Evolutionary conservation across 2,329 filamentous ascomycete species (phyloP), one percentile per base, ranked within the genome.

Genomic region (Dothistroma septosporum): DNA sequence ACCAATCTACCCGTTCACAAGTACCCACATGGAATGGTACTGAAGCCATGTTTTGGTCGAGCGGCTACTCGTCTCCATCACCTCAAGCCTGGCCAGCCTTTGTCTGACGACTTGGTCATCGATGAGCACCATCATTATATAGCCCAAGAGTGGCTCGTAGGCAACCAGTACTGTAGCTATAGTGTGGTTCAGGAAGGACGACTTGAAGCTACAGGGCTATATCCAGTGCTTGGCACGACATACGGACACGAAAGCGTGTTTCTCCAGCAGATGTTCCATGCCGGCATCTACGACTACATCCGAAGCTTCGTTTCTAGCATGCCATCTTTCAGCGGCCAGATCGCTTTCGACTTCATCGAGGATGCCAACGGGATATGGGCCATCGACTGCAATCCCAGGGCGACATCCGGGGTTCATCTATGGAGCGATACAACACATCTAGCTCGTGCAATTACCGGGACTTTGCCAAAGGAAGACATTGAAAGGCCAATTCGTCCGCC

Each of bases 301-400:
- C 58, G 65, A 21, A 44, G 35, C 32, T 72, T 62, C 65, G 67
- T 57, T 24, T 56, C 4, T 47, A 61, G 7, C 12, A 50, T 69
- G 6, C 65, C 61, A 0, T 19, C 32, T 4, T 61, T 66, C 28
- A 63, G 59, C 4, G 65, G 65, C 4, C 71, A 73, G 53, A 60
- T 73, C 2, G 70, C 70, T 4, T 68, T 73, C 56, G 72, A 73
- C 58, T 70, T 72, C 46, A 63, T 73, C 22, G 70, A 72, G 57
- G 64, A 64, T 12, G 46, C 48, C 11, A 48, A 61, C 11, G 61
- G 66, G 0, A 58, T 73, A 1, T 64, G 69, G 46, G 66, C 70
- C 4, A 71, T 74, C 32, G 70, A 72, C 58, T 73, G 72, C 48
- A 71, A 71, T 47, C 69, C 71, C 1, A 65, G 68, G 16, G 66